Evolutionary conservation across 805 yeast genomes (phyloP), one percentile per base, ranked within the genome.

Genomic region (Yarrowia bubula): DNA sequence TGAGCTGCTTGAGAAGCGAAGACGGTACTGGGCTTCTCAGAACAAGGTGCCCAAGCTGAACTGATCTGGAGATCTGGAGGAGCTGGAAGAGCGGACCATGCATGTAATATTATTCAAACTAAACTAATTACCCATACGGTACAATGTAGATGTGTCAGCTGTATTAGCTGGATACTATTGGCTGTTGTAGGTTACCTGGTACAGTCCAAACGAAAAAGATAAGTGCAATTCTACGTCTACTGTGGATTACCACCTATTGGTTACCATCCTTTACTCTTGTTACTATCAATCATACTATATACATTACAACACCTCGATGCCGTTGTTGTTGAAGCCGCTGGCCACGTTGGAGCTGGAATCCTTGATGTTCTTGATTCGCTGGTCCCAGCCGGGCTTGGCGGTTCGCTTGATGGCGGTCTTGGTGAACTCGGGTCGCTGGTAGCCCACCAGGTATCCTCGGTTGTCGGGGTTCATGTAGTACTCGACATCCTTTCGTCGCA

Each of bases 401-500:
- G 48, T 57, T 57, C 50, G 66, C 63, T 31, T 70, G 64, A 32
- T 68, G 67, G 64, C 69, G 58, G 31, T 65, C 68, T 35, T 47
- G 35, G 44, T 35, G 51, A n/a, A 46, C 43, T n/a, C 6, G 11
- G 66, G 62, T 62, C 66, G 62, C 58, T 46, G 37, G 46, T 32
- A 50, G 58, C 65, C 71, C 15, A 70, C 71, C 68, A 70, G 77
- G 73, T 90, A 93, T 8, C 99, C 99, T 69, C 91, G 83, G 72
- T 85, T 85, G 41, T 80, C 85, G 1, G 83, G 81, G 73, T 85
- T 82, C 57, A 91, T 84, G 78, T 95, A 93, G 76, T 81, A 90
- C 66, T 84, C 85, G 65, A 93, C 86, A 72, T 88, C 91, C 76
- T 90, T 88, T 77, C 89, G 85, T 70, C 84, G 86, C 8, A 87